Conservation (phyloP, 2,329 filamentous ascomycete species). For the Hypoxylon rubiginosum region DNA sequence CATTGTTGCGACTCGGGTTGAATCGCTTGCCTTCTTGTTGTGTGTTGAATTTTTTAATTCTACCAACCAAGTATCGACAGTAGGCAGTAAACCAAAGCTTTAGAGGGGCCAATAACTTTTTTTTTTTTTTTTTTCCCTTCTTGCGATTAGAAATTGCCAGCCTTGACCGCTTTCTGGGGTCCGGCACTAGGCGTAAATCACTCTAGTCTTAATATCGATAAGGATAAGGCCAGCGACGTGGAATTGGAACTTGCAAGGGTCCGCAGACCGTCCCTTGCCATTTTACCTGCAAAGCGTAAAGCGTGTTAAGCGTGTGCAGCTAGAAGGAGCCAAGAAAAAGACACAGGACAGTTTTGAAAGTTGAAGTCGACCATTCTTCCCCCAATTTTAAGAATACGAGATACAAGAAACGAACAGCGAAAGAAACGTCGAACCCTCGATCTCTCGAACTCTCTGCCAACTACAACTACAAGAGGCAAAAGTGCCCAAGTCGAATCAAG, state of each 20-base stretch:
- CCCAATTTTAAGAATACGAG: constrained; percentile 16
- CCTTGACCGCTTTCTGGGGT: constrained; percentile 40
- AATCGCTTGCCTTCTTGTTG: constrained; percentile 3
- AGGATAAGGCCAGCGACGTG: constrained; percentile 27
- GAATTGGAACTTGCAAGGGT: constrained; percentile 15
- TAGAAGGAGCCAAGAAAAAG: constrained; percentile 36
- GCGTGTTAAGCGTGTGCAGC: constrained; percentile 12
- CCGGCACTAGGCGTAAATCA: constrained; percentile 12
- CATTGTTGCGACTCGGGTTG: constrained; percentile 61
- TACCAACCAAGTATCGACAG: background rate
- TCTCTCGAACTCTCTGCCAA: background rate
- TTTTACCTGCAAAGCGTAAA: constrained; percentile 7
- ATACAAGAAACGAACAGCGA: constrained; percentile 1
- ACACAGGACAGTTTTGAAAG: constrained; percentile 25
- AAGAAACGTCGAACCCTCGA: constrained; percentile 2
- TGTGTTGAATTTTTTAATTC: too few species aligned
- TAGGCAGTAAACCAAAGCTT: constrained; percentile 26
- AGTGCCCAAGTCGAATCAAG: background rate
- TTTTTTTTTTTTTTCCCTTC: too few species aligned
- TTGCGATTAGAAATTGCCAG: constrained; percentile 35
- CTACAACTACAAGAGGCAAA: background rate
- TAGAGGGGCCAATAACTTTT: constrained; percentile 45
- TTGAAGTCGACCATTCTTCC: constrained; percentile 6
- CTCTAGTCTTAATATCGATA: constrained; percentile 26
- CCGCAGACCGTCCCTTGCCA: constrained; percentile 17